Base-by-base conservation (phyloP, 768 basidiomycete genomes). In the Lactarius tabidus region DNA sequence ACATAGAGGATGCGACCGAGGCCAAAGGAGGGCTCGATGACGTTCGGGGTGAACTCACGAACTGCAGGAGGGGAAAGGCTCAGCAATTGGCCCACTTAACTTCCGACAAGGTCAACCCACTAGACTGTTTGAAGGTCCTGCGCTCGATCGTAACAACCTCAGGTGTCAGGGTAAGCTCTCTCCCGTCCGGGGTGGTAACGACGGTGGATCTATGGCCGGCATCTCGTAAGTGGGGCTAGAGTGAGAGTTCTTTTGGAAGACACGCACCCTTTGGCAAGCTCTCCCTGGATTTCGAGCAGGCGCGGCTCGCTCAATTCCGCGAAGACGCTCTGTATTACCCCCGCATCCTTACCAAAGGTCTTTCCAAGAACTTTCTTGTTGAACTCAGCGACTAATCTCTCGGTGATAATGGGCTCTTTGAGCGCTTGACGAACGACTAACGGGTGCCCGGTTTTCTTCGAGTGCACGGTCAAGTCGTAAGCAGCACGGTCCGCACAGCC, bases 401-500 rank as follows among this genome's bases (percentile, higher is more conserved):
- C 91, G 43, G 86, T 85, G 2, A 95, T 79, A 67, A 91, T 83
- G 6, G 95, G 93, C 72, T 93, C 89, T 74, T 90, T 88, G 67
- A 98, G 79, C 43, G 87, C 87, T 77, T 95, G 84, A 45, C 93
- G 82, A 36, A 98, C 97, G 51, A 95, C 85, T 28, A 98, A 81
- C 54, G 91, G 82, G 67, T 88, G 85, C 2, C 93, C 91, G 33
- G 97, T 98, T 79, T 80, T 87, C 35, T 84, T 82, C 65, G 88
- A 82, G 74, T 98, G 97, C 64, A 98, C 95, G 38, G 85, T 87
- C 71, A 99, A 77, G 77, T 99, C 97, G 76, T 98, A 98, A 57
- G 97, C 96, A 1, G 95, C 93, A 55, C 97, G 90, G 77, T 99
- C 97, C 39, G 97, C 97, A 78, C 97, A 99, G 10, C 97, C 97